Conservation (phyloP, 345 rosid genomes). For the Ceriops zippeliana region DNA sequence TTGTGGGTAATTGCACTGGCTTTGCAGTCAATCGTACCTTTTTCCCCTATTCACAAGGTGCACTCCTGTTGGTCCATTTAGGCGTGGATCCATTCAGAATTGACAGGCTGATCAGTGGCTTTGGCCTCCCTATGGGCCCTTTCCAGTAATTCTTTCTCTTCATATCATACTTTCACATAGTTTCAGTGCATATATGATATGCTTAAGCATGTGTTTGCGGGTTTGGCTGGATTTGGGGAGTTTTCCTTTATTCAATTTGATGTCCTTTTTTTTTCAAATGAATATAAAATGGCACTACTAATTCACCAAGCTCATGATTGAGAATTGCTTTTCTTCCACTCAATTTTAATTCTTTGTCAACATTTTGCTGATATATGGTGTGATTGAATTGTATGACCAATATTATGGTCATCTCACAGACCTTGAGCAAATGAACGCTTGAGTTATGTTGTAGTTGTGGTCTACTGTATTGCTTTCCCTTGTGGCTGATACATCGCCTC, state of each 20-base stretch:
- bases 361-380: no score
- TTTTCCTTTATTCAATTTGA: neutral
- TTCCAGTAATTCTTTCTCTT: conserved; percentile 64
- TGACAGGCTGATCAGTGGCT: conserved; percentile 65
- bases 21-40: conserved; percentile 91
- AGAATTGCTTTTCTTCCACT: no score
- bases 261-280: neutral
- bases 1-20: conserved; percentile 93
- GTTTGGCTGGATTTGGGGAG: neutral
- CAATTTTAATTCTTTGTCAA: no score
- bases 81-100: conserved; percentile 93
- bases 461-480: no score
- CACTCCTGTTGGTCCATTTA: conserved; percentile 61
- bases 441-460: no score
- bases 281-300: no score
- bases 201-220: conserved; percentile 3
- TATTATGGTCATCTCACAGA: no score
- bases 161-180: neutral
- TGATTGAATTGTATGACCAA: no score
- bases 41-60: conserved; percentile 77
- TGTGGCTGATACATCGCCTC: no score
- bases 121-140: conserved; percentile 95
- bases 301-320: no score
- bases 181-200: conserved; percentile 1
- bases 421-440: no score